Conservation (phyloP, 2,329 filamentous ascomycete genomes). For the Venturia aucupariae region DNA sequence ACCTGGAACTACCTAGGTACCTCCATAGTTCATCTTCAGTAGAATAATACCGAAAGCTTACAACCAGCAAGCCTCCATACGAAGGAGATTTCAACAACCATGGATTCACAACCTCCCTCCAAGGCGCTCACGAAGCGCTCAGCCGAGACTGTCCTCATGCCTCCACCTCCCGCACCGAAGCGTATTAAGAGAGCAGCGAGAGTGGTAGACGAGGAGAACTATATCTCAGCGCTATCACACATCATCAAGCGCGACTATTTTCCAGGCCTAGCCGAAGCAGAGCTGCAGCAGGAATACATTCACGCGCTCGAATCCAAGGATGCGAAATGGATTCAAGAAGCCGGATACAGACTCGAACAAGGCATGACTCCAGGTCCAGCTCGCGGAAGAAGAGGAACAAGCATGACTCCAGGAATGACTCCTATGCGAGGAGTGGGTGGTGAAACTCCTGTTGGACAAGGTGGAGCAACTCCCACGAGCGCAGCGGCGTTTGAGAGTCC, state of each 20-base stretch:
- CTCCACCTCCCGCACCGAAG: constrained; percentile 74
- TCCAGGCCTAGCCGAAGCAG: constrained; percentile 75
- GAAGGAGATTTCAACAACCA: constrained; percentile 50
- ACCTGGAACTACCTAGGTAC: too few species aligned
- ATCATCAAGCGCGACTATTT: constrained; percentile 98
- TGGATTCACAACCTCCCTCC: constrained; percentile 31
- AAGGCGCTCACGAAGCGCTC: constrained; percentile 58
- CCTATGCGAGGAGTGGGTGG: constrained; percentile 21
- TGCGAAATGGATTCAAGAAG: constrained; percentile 74
- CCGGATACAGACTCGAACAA: constrained; percentile 46
- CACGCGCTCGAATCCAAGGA: constrained; percentile 84
- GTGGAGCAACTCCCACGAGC: constrained; percentile 65
- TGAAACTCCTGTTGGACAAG: constrained; percentile 57
- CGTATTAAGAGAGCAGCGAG: constrained; percentile 84
- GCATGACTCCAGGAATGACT: constrained; percentile 21
- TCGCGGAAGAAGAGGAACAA: constrained; percentile 30
- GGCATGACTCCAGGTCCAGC: constrained; percentile 60
- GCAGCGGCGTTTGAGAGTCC: constrained; percentile 32
- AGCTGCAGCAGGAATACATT: constrained; percentile 85
- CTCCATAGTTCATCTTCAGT: too few species aligned
- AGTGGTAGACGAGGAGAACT: constrained; percentile 87
- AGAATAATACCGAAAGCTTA: too few species aligned
- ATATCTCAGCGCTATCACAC: constrained; percentile 79
- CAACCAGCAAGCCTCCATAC: constrained; percentile 72
- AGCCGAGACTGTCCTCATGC: constrained; percentile 66